These are phyloP conservation scores for Phytophthora macrochlamydospora DNA, from an alignment of 352 stramenopile species.

Conservation along the genomic window DNA sequence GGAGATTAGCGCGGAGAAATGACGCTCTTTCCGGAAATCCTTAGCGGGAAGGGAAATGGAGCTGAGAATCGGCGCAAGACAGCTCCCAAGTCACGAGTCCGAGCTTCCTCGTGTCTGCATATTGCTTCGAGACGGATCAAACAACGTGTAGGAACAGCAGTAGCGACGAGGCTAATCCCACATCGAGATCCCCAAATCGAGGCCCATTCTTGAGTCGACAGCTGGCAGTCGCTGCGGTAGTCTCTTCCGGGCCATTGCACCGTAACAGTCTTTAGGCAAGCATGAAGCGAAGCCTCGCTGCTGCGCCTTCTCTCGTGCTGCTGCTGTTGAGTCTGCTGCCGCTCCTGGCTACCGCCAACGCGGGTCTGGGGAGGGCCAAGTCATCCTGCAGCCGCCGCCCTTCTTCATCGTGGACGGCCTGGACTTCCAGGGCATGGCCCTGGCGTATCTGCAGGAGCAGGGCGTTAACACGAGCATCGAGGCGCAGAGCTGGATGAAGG, in stretches of 20 bases:
- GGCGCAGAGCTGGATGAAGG: conserved; percentile 40
- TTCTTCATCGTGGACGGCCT: conserved; percentile 65
- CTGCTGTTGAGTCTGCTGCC: conserved; percentile 10
- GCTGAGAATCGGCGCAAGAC: conserved; percentile 52
- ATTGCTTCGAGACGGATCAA: not conserved
- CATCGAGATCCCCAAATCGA: conserved; percentile 15
- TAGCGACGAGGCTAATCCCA: not conserved
- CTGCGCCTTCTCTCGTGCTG: conserved; percentile 2
- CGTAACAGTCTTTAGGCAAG: no score
- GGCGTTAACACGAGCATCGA: conserved; percentile 55
- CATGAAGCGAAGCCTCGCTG: conserved; percentile 6
- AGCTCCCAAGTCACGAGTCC: conserved; percentile 25
- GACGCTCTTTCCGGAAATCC: conserved; percentile 85
- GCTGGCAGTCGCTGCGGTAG: not conserved
- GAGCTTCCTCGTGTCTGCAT: conserved; percentile 26
- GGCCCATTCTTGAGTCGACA: conserved; percentile 14
- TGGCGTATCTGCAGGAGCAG: conserved; percentile 62
- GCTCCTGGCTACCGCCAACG: conserved; percentile 20
- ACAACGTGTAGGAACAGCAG: not conserved
- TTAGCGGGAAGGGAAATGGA: conserved; percentile 67
- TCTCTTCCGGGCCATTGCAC: no score
- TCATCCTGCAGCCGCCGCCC: conserved; percentile 46
- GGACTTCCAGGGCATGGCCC: conserved; percentile 43
- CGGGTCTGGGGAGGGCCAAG: conserved; percentile 48
- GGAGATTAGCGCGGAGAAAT: conserved; percentile 52